Evolutionary conservation across 371 early-diverging fungal genomes (phyloP).

Genomic region (Phascolomyces articulosus): DNA sequence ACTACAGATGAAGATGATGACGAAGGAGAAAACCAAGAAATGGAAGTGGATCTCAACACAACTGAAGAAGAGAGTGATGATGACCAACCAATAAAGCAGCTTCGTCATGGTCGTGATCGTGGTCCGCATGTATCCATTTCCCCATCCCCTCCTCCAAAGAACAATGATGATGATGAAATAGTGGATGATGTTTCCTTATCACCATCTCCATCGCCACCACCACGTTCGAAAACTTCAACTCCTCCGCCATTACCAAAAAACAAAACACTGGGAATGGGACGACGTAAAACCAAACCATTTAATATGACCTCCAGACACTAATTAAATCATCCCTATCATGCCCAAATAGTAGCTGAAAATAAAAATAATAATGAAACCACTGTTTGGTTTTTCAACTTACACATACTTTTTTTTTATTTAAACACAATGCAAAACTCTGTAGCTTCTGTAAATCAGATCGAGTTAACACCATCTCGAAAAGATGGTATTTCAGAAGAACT

Average conservation of each 20-base stretch:
- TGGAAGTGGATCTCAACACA: conserved; percentile 7
- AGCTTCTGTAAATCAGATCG: conserved; percentile 71
- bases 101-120: too few relatives aligned
- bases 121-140: too few relatives aligned
- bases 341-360: too few relatives aligned
- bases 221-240: background rate
- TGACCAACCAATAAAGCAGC: too few relatives aligned
- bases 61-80: conserved; percentile 2
- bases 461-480: conserved; percentile 64
- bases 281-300: background rate
- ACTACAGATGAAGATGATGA: conserved; percentile 25
- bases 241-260: too few relatives aligned
- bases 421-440: conserved; percentile 61
- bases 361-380: background rate
- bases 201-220: background rate
- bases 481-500: conserved; percentile 71
- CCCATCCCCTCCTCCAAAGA: too few relatives aligned
- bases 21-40: conserved; percentile 13
- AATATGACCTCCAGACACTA: too few relatives aligned
- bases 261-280: background rate
- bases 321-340: too few relatives aligned
- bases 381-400: background rate
- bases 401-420: conserved; percentile 3
- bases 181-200: background rate
- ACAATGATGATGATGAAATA: background rate